These are phyloP conservation scores for Gossypium turneri DNA, from an alignment of 345 rosid genomes.

Conservation along the genomic window DNA sequence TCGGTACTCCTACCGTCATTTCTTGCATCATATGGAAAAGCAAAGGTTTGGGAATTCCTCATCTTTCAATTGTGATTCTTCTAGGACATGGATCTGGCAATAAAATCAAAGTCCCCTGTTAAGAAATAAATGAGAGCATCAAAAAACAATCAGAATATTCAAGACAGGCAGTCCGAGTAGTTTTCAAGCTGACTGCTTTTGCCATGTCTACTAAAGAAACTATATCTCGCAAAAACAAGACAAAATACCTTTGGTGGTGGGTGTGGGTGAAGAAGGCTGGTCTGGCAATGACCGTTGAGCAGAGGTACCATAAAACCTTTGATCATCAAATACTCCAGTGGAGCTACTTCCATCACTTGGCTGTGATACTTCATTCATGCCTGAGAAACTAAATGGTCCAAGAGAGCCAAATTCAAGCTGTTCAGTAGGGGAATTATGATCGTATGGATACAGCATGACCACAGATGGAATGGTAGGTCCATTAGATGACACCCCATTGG, in stretches of 20 bases:
- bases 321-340: conserved; percentile 45
- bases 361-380: conserved; percentile 38
- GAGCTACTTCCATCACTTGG: conserved; percentile 44
- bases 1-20: conserved; percentile 23
- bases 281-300: conserved; percentile 64
- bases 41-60: conserved; percentile 20
- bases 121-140: conserved; percentile 24
- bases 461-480: conserved; percentile 64
- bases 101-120: conserved; percentile 35
- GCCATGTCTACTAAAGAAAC: conserved; percentile 13
- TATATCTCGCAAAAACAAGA: conserved; percentile 16
- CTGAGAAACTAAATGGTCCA: conserved; percentile 49
- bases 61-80: conserved; percentile 24
- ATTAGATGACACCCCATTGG: conserved; percentile 52
- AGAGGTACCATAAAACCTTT: conserved; percentile 50
- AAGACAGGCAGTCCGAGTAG: not conserved
- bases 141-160: conserved; percentile 6
- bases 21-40: conserved; percentile 16
- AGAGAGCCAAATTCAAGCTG: conserved; percentile 76
- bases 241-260: conserved; percentile 49
- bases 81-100: conserved; percentile 27
- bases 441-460: conserved; percentile 71
- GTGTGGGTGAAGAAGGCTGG: conserved; percentile 61
- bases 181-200: conserved; percentile 7
- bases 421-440: conserved; percentile 54